Conservation (phyloP, 2,329 filamentous ascomycete genomes). For the Aspergillus sp. region DNA sequence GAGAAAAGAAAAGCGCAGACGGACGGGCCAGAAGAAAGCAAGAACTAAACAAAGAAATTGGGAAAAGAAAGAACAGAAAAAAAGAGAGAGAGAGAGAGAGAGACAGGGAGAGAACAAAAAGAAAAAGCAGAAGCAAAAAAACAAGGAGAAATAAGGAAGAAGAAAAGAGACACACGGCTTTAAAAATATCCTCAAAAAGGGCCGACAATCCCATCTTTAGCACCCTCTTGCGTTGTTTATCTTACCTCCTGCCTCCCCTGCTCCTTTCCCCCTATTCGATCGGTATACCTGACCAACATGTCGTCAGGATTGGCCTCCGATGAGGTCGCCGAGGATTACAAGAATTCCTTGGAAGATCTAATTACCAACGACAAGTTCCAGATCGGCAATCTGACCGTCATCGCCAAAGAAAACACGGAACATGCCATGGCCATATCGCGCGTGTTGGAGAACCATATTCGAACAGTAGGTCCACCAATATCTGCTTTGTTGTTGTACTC, state of each 20-base stretch:
- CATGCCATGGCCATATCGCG: constrained; percentile 91
- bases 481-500: constrained; percentile 13
- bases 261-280: constrained; percentile 5
- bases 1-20: neutral
- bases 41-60: constrained; percentile 11
- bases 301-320: constrained; percentile 64
- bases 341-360: constrained; percentile 86
- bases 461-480: constrained; percentile 68
- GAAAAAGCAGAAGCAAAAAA: neutral
- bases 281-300: constrained; percentile 53
- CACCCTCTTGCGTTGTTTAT: neutral
- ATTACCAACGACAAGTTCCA: constrained; percentile 89
- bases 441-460: constrained; percentile 88
- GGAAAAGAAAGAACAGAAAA: constrained; percentile 19
- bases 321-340: constrained; percentile 94
- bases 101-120: constrained; percentile 10
- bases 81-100: constrained; percentile 7
- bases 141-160: constrained; percentile 6
- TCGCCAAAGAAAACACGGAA: constrained; percentile 95
- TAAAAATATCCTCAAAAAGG: constrained; percentile 13
- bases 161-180: constrained; percentile 9
- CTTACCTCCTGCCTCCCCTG: constrained; percentile 10
- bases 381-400: constrained; percentile 95
- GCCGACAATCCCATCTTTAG: neutral
- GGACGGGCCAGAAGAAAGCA: neutral